A percentile compares a stretch with the other conserved stretches of the same genome.
phyloP scores from a whole-genome alignment of 208 protist species.

The Histomonas meleagridis region DNA sequence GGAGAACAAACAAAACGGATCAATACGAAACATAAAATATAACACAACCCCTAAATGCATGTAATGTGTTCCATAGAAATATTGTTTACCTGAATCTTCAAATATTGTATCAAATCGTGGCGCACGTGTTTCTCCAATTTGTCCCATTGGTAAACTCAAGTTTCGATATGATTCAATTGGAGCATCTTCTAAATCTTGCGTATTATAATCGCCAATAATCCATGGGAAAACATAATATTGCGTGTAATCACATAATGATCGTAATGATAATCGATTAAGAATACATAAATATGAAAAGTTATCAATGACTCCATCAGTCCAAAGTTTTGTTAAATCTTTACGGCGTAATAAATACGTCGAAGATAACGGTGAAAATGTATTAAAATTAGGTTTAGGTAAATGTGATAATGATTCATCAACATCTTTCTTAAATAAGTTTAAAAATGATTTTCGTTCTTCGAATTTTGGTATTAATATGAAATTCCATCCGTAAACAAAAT shows the following conservation, averaged over 20 bases:
- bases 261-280: not conserved
- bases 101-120: not conserved
- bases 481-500: not conserved
- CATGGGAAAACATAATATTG: not conserved
- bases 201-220: not conserved
- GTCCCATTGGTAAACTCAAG: not conserved
- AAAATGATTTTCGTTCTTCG: not conserved
- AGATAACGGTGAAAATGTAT: not conserved
- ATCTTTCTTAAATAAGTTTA: not conserved
- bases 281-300: not conserved
- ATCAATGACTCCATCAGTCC: not conserved
- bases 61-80: slow-evolving; percentile 26
- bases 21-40: slow-evolving; percentile 7
- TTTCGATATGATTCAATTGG: not conserved
- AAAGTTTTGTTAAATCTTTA: not conserved
- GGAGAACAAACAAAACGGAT: not conserved
- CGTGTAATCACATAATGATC: not conserved
- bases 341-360: not conserved
- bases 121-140: not conserved
- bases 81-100: not conserved
- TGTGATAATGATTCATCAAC: not conserved
- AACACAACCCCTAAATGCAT: not conserved
- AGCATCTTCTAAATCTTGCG: not conserved
- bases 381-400: not conserved
- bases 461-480: not conserved